Percentiles rank a stretch among this genome's conserved stretches.
Conservation (phyloP, 2,329 filamentous ascomycete genomes). For the Aspergillus novoparasiticus region DNA sequence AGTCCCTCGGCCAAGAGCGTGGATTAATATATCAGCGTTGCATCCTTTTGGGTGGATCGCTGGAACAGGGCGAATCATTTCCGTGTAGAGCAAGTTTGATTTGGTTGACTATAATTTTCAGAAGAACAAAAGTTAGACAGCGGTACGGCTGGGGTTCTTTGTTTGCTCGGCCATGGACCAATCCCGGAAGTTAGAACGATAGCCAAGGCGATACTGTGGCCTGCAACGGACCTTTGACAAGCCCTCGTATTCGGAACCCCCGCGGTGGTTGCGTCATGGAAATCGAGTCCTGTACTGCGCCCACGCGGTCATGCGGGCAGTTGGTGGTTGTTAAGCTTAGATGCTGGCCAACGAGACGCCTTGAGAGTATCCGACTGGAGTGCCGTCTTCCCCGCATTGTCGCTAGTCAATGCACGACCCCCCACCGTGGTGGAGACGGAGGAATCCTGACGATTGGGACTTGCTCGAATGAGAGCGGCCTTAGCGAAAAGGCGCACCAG, state of each 20-base stretch:
- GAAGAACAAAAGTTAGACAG: background rate
- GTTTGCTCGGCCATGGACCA: background rate
- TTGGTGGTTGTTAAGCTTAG: background rate
- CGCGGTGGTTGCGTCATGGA: background rate
- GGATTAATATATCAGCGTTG: background rate
- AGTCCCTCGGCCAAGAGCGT: background rate
- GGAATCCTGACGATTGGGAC: slow-evolving; percentile 1
- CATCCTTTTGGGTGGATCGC: background rate
- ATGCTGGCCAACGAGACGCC: background rate
- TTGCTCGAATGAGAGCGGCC: background rate
- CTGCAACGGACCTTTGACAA: background rate
- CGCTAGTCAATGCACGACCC: slow-evolving; percentile 1
- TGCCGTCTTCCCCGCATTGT: background rate
- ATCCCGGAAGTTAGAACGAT: background rate
- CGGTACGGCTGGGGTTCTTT: background rate
- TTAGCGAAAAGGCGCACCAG: background rate
- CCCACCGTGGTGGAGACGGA: background rate
- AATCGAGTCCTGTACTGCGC: background rate
- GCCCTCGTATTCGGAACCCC: background rate
- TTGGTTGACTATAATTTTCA: background rate
- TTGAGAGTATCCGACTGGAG: background rate
- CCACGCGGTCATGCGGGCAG: background rate
- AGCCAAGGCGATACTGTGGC: background rate
- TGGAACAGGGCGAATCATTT: background rate
- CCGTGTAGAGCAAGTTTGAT: background rate